phyloP scores from a whole-genome alignment of 2,329 filamentous ascomycete species.

The Trichoderma arundinaceum region DNA sequence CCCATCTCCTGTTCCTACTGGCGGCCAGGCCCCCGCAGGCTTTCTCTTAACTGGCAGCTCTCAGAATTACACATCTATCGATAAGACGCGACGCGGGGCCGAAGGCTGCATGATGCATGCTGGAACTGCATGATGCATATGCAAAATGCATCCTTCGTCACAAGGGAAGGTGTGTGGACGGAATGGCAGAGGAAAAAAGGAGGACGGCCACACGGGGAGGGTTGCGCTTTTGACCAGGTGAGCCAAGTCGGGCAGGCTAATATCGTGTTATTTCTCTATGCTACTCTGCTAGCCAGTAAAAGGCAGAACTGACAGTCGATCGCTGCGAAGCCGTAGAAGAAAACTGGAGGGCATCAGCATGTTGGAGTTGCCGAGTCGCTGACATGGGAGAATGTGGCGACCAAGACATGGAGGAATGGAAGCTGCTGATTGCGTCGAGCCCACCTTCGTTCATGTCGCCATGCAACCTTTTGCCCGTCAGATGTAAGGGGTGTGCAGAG shows the following conservation, averaged over 20 bases:
- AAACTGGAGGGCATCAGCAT: background rate
- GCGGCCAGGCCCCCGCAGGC: background rate
- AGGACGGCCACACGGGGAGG: background rate
- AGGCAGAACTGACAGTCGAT: background rate
- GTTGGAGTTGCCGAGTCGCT: background rate
- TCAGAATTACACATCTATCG: conserved; percentile 21
- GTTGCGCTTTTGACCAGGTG: conserved; percentile 21
- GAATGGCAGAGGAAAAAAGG: background rate
- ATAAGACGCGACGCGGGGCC: conserved; percentile 16
- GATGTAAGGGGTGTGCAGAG: conserved; percentile 13
- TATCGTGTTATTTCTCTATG: background rate
- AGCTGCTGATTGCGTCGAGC: conserved; percentile 14
- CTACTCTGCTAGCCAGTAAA: background rate
- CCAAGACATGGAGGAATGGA: conserved; percentile 4
- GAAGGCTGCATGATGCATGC: conserved; percentile 13
- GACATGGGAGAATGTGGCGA: conserved; percentile 12
- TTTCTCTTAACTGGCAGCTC: conserved; percentile 24
- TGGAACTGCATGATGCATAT: conserved; percentile 23
- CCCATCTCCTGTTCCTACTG: background rate
- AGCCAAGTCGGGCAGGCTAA: conserved; percentile 8
- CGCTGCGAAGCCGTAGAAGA: too few species aligned
- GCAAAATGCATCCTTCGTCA: conserved; percentile 27
- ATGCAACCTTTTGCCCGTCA: conserved; percentile 21
- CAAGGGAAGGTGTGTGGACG: background rate
- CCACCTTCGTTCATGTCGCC: conserved; percentile 10